These are phyloP conservation scores for Talaromyces pinophilus DNA, from an alignment of 2,329 filamentous ascomycete species.

Conservation along the genomic window DNA sequence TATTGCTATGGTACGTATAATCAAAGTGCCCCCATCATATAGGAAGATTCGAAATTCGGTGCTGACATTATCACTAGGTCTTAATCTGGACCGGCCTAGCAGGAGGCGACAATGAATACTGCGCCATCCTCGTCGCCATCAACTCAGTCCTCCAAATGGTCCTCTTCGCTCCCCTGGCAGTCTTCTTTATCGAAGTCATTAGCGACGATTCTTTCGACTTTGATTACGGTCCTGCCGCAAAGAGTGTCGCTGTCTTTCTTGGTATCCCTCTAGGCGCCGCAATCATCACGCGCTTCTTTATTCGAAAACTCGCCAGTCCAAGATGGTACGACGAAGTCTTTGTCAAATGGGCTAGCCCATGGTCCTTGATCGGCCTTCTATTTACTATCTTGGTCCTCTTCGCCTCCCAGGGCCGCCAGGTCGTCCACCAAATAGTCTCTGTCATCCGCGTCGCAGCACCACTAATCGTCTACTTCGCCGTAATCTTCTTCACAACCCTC, in stretches of 20 bases:
- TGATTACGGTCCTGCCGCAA: constrained; percentile 69
- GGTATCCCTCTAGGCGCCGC: constrained; percentile 81
- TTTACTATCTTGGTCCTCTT: constrained; percentile 88
- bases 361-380: constrained; percentile 77
- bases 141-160: constrained; percentile 76
- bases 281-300: constrained; percentile 67
- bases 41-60: not conserved
- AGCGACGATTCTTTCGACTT: constrained; percentile 51
- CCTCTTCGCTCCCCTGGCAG: constrained; percentile 67
- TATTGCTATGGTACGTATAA: constrained; percentile 73
- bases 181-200: constrained; percentile 72
- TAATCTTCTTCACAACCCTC: constrained; percentile 72
- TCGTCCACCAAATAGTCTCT: constrained; percentile 79
- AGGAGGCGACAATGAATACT: constrained; percentile 77
- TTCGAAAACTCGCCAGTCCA: constrained; percentile 57
- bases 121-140: constrained; percentile 74
- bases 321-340: constrained; percentile 69
- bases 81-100: constrained; percentile 78
- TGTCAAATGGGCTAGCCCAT: constrained; percentile 68
- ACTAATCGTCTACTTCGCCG: constrained; percentile 75
- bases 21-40: not conserved
- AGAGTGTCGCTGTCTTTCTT: constrained; percentile 79
- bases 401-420: constrained; percentile 73
- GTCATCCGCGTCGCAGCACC: constrained; percentile 81
- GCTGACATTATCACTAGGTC: constrained; percentile 41